Conservation (phyloP, 768 basidiomycete genomes). For the Boletus edulis region DNA sequence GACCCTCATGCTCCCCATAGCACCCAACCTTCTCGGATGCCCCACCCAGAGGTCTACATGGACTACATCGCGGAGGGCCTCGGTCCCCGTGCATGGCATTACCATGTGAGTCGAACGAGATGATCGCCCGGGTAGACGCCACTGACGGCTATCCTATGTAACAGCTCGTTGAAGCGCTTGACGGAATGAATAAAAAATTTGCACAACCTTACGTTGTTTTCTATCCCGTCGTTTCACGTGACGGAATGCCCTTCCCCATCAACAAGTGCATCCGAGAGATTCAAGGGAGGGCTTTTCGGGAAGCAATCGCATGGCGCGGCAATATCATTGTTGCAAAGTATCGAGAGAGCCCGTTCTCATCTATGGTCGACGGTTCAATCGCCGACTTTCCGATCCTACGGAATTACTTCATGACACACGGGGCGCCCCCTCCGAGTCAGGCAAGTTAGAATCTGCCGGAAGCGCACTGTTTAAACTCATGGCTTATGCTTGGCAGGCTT, state of each 20-base stretch:
- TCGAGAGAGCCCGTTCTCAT: slow-evolving; percentile 40
- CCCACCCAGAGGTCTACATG: slow-evolving; percentile 85
- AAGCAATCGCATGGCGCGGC: slow-evolving; percentile 72
- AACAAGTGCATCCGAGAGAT: slow-evolving; percentile 77
- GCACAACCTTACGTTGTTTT: slow-evolving; percentile 79
- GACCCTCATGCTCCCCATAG: slow-evolving; percentile 46
- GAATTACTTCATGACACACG: slow-evolving; percentile 73
- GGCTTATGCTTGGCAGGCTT: slow-evolving; percentile 27
- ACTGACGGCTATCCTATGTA: slow-evolving; percentile 10
- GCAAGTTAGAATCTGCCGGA: slow-evolving; percentile 31
- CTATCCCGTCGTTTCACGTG: slow-evolving; percentile 72
- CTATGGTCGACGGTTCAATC: slow-evolving; percentile 74
- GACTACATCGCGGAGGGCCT: slow-evolving; percentile 78
- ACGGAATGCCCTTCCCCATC: slow-evolving; percentile 78
- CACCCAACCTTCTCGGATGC: slow-evolving; percentile 56
- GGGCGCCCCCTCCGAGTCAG: slow-evolving; percentile 39
- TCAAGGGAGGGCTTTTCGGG: slow-evolving; percentile 59
- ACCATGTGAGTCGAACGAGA: slow-evolving; percentile 49
- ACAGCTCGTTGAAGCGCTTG: slow-evolving; percentile 71
- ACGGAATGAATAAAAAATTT: slow-evolving; percentile 79
- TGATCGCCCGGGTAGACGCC: slow-evolving; percentile 17
- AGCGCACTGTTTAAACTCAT: slow-evolving; percentile 17
- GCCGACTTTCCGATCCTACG: slow-evolving; percentile 81
- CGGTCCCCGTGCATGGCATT: slow-evolving; percentile 68
- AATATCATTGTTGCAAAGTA: slow-evolving; percentile 79